Base-by-base conservation (phyloP, 2,329 filamentous ascomycete genomes). In the Epicoccum sorghinum region DNA sequence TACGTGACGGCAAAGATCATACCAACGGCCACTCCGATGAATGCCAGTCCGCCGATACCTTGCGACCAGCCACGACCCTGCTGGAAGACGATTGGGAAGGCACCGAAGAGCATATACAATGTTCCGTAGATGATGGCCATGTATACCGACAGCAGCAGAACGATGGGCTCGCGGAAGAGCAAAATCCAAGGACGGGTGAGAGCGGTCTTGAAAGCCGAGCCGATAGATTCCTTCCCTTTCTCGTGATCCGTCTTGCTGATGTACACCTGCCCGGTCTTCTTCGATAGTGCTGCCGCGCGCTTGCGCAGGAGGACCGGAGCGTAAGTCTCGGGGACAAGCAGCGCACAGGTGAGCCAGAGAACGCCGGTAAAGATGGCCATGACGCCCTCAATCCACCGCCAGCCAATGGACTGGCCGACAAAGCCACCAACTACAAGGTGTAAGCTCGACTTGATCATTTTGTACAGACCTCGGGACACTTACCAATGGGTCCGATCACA, bases 291-390 rank as follows among this genome's bases (percentile, higher is more conserved):
- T 46, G 76, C 67, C 2, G 86, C 86, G 4, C 86, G 84, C 25
- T 81, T 82, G 46, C 84, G 79, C 4, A 89, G 81, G 58, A 89
- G 84, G 55, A 82, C 87, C 3, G 80, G 76, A 0, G 80, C 72
- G 54, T 79, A 84, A 0, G 87, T 89, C 75, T 90, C 87, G 0
- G 87, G 87, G 35, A 81, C 52, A 12, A 53, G 22, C 4, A 61
- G 36, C 1, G 41, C 32, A 14, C 40, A 43, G 10, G 46, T 27
- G 60, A 77, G 69, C 63, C 74, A 76, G 9, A 75, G 57, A 4
- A 70, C 65, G 2, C 72, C 73, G 43, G 75, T 74, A 44, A 75
- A 71, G 57, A 79, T 83, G 48, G 85, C 83, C 77, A 87, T 82
- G 73, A 88, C 87, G 30, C 57, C 58, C 18, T 57, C 40, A 9